These are phyloP conservation scores for Calycina herbarum DNA, from an alignment of 2,329 filamentous ascomycete genomes.

Conservation along the genomic window DNA sequence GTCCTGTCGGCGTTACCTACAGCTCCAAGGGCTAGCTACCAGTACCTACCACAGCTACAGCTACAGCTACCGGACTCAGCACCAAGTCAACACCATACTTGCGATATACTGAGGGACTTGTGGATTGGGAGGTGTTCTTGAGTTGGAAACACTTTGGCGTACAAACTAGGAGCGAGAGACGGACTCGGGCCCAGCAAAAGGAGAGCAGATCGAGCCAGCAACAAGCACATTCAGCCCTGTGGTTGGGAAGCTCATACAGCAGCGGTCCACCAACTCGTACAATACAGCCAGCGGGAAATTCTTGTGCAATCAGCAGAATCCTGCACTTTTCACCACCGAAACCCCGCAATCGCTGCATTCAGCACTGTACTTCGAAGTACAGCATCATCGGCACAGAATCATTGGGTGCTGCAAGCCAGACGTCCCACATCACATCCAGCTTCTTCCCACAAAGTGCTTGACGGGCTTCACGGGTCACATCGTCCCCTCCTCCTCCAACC, in stretches of 20 bases:
- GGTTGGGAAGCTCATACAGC: not conserved
- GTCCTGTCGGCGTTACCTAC: not conserved
- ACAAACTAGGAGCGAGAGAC: not conserved
- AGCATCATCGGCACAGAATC: not conserved
- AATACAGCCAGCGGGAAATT: not conserved
- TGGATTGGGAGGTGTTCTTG: not conserved
- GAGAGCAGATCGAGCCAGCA: not conserved
- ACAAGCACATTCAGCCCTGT: not conserved
- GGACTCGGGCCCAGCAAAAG: not conserved
- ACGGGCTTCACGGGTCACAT: slow-evolving; percentile 64
- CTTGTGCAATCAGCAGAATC: not conserved
- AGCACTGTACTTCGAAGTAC: not conserved
- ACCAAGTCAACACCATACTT: not conserved
- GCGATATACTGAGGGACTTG: not conserved
- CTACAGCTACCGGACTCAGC: not conserved
- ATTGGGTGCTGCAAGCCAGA: not conserved
- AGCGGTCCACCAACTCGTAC: not conserved
- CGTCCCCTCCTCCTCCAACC: slow-evolving; percentile 65
- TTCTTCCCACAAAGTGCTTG: not conserved
- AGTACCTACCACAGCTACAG: not conserved
- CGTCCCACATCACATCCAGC: not conserved
- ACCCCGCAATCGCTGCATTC: not conserved
- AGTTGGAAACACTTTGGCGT: not conserved
- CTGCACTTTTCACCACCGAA: not conserved
- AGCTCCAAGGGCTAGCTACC: not conserved